These are phyloP conservation scores for Backusella tarrabulga DNA, from an alignment of 192 early-diverging fungal species.

Conservation along the genomic window DNA sequence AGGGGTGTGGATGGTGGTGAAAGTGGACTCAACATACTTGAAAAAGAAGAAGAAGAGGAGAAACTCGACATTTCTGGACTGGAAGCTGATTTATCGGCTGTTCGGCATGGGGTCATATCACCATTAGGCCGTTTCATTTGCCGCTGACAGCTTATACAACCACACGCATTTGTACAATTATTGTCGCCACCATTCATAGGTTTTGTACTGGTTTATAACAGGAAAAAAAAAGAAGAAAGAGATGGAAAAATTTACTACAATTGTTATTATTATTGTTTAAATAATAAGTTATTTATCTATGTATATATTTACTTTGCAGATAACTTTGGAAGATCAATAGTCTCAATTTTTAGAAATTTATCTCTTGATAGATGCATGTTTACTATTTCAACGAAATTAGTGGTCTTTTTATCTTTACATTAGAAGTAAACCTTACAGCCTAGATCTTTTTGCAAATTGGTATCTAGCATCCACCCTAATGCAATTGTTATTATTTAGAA, in stretches of 20 bases:
- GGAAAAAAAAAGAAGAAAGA: neutral
- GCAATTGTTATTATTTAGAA: neutral
- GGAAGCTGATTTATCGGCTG: neutral
- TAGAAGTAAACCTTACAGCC: neutral
- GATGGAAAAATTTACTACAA: neutral
- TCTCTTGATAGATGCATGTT: neutral
- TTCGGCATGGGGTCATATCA: neutral
- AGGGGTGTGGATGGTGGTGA: neutral
- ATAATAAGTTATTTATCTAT: neutral
- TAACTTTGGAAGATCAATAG: neutral
- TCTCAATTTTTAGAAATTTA: neutral
- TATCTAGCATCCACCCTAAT: neutral
- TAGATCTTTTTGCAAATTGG: neutral
- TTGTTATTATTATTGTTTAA: neutral
- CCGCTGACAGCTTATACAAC: slow-evolving; percentile 34
- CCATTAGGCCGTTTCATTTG: slow-evolving; percentile 28
- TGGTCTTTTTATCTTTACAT: neutral
- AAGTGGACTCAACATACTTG: slow-evolving; percentile 5
- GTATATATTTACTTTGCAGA: slow-evolving; percentile 1
- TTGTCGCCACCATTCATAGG: neutral
- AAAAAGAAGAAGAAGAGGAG: slow-evolving; percentile 6
- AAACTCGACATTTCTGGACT: neutral
- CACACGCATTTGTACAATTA: slow-evolving; percentile 3
- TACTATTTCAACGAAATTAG: slow-evolving; percentile 2
- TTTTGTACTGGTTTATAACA: neutral